Conservation (phyloP, 2,329 filamentous ascomycete genomes). For the Neonectria coccinea region DNA sequence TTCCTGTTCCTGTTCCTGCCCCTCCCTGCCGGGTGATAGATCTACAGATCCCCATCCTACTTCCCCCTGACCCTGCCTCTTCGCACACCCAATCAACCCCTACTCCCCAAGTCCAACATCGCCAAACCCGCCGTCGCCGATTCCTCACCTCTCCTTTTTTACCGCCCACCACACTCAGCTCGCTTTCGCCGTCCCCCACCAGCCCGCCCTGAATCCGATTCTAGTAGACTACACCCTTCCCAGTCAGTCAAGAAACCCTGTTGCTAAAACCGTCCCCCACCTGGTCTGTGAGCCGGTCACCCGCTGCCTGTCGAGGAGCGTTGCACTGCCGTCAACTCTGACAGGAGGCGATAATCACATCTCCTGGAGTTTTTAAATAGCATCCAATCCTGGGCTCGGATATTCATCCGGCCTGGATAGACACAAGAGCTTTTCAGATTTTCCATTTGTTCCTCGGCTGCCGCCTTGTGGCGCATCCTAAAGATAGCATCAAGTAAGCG, state of each 20-base stretch:
- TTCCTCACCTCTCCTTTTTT: conserved; percentile 18
- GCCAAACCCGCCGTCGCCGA: not conserved
- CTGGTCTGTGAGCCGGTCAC: not conserved
- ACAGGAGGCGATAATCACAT: conserved; percentile 1
- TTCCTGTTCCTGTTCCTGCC: conserved; percentile 10
- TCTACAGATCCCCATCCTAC: conserved; percentile 18
- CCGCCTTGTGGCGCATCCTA: not conserved
- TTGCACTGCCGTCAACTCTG: conserved; percentile 7
- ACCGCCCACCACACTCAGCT: conserved; percentile 10
- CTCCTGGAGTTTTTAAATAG: conserved; percentile 5
- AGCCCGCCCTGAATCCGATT: conserved; percentile 4
- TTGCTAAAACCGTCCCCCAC: not conserved
- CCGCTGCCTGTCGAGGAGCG: conserved; percentile 2
- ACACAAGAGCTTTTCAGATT: not conserved
- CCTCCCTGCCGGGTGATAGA: conserved; percentile 10
- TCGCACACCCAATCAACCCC: not conserved
- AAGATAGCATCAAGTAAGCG: conserved; percentile 5
- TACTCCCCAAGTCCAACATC: conserved; percentile 6
- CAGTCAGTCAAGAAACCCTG: not conserved
- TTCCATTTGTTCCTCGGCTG: not conserved
- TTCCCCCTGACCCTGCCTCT: not conserved
- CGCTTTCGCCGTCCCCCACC: not conserved
- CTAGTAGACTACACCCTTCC: not conserved
- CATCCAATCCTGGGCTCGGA: not conserved
- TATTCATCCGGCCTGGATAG: too few species aligned